Evolutionary conservation across 345 rosid species (phyloP).

Genomic region (Mercurialis annua): DNA sequence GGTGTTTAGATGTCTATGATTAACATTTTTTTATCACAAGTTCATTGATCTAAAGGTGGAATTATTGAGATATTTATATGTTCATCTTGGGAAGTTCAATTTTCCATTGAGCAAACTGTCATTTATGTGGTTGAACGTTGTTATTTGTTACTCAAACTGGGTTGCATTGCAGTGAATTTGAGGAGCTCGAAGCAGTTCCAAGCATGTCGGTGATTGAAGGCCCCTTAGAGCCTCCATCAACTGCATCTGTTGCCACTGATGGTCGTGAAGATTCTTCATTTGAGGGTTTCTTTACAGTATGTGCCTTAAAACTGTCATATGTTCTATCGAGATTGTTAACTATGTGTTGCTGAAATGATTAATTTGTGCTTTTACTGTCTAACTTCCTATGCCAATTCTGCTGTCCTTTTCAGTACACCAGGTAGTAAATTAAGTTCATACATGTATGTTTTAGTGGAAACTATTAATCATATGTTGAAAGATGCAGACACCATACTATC

Average conservation of each 20-base stretch:
- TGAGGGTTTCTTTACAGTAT: conserved; percentile 58
- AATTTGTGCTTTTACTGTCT: background rate
- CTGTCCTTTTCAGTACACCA: background rate
- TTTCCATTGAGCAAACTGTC: conserved; percentile 2
- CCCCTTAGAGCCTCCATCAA: conserved; percentile 52
- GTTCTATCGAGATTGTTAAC: background rate
- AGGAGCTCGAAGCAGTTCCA: conserved; percentile 65
- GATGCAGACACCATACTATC: background rate
- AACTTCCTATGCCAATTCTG: too few species aligned
- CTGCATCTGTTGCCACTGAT: conserved; percentile 35
- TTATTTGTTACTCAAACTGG: background rate
- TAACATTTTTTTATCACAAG: conserved; percentile 6
- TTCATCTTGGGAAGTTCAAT: background rate
- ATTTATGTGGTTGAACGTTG: background rate
- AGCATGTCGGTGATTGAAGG: conserved; percentile 55
- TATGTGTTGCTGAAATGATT: background rate
- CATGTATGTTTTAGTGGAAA: background rate
- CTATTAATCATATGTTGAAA: background rate
- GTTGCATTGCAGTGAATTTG: conserved; percentile 45
- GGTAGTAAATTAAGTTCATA: background rate
- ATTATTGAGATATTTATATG: background rate
- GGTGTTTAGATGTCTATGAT: conserved; percentile 7
- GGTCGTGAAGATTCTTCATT: conserved; percentile 52
- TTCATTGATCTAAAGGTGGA: background rate
- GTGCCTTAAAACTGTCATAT: conserved; percentile 10